Evolutionary conservation across 768 basidiomycete species (phyloP).

Genomic region (Trichaptum fuscoviolaceum): DNA sequence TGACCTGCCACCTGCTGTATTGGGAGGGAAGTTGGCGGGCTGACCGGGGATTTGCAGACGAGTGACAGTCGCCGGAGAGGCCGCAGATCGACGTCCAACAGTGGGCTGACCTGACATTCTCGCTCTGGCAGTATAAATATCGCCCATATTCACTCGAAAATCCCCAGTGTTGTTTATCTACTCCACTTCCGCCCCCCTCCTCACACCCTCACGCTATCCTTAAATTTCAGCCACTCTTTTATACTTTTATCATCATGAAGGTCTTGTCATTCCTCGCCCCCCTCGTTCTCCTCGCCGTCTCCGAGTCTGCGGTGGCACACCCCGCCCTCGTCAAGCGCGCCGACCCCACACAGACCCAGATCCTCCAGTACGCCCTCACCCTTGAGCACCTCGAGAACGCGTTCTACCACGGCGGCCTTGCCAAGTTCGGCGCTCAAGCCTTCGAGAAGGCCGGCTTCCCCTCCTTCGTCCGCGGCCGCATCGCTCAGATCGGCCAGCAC

Average conservation of each 20-base stretch:
- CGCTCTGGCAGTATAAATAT: neutral
- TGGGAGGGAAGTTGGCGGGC: neutral
- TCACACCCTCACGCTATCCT: neutral
- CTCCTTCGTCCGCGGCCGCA: slow-evolving; percentile 30
- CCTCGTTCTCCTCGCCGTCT: slow-evolving; percentile 9
- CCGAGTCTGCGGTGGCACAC: slow-evolving; percentile 4
- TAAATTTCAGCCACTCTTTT: neutral
- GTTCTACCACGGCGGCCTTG: slow-evolving; percentile 28
- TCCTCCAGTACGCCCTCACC: slow-evolving; percentile 30
- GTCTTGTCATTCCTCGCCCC: slow-evolving; percentile 2
- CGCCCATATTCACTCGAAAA: neutral
- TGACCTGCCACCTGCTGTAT: neutral
- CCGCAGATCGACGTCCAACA: neutral
- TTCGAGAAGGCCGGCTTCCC: slow-evolving; percentile 33
- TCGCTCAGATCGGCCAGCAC: slow-evolving; percentile 33
- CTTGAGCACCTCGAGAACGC: slow-evolving; percentile 33
- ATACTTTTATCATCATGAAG: neutral
- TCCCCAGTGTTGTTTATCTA: neutral
- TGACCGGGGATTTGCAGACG: neutral
- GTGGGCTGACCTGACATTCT: neutral
- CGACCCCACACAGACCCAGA: slow-evolving; percentile 16
- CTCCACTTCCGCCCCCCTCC: neutral
- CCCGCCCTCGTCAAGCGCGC: neutral
- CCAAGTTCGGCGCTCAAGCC: slow-evolving; percentile 30
- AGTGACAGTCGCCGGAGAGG: neutral